These are phyloP conservation scores for Trypanosoma theileri DNA, from an alignment of 208 protist genomes.

Conservation along the genomic window DNA sequence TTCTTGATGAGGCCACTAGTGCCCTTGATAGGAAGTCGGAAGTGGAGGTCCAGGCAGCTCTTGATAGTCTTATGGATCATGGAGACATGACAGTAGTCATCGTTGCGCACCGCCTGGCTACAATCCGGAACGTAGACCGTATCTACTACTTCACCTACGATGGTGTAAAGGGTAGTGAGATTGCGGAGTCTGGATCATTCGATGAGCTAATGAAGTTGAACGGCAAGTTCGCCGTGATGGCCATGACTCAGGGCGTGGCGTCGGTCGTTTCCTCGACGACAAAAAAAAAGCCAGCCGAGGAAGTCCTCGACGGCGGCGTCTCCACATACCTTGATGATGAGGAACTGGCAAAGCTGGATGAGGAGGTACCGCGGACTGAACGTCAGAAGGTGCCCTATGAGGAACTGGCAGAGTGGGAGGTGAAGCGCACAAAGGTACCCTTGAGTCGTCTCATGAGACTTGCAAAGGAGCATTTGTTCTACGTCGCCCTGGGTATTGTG, in stretches of 20 bases:
- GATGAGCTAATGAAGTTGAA: conserved; percentile 51
- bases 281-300: conserved; percentile 19
- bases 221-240: conserved; percentile 69
- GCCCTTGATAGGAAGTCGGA: conserved; percentile 91
- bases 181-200: conserved; percentile 60
- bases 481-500: conserved; percentile 46
- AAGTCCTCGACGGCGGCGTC: background rate
- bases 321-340: conserved; percentile 49
- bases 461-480: conserved; percentile 35
- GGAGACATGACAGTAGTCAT: conserved; percentile 73
- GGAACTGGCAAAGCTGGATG: conserved; percentile 42
- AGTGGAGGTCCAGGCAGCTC: conserved; percentile 75
- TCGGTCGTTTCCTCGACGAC: conserved; percentile 4
- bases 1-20: conserved; percentile 91
- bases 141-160: conserved; percentile 82
- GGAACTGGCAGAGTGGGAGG: conserved; percentile 60
- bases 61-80: conserved; percentile 69
- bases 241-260: conserved; percentile 49
- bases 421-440: conserved; percentile 36
- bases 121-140: conserved; percentile 84
- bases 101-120: conserved; percentile 91
- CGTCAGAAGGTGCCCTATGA: conserved; percentile 59
- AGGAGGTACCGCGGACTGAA: conserved; percentile 49
- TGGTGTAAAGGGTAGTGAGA: conserved; percentile 49
- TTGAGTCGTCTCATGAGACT: conserved; percentile 47